phyloP scores from a whole-genome alignment of 495 filamentous ascomycete genomes.

The Aspergillus ellipticus region DNA sequence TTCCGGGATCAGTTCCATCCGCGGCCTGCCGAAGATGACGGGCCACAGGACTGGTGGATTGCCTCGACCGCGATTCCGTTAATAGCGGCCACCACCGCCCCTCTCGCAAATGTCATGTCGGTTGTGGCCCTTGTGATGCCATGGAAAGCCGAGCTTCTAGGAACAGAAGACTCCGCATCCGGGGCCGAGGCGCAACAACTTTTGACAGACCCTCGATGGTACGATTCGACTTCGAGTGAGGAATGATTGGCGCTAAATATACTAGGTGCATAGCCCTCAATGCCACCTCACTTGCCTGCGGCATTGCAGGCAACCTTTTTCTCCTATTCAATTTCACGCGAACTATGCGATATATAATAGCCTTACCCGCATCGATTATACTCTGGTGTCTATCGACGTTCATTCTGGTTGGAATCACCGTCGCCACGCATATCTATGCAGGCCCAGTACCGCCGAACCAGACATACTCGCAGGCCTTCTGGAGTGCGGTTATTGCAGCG shows the following conservation, averaged over 20 bases:
- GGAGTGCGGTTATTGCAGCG: conserved; percentile 71
- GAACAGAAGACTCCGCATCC: conserved; percentile 22
- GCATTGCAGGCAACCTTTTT: conserved; percentile 66
- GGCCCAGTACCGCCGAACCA: conserved; percentile 55
- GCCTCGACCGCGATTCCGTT: conserved; percentile 74
- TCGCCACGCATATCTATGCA: conserved; percentile 56
- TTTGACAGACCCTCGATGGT: conserved; percentile 53
- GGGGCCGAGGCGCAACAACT: conserved; percentile 38
- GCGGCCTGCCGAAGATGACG: conserved; percentile 48
- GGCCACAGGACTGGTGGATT: conserved; percentile 67
- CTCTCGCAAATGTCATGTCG: conserved; percentile 72
- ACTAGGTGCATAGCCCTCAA: conserved; percentile 54
- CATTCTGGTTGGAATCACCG: conserved; percentile 59
- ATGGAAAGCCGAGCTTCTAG: conserved; percentile 53
- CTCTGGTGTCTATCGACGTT: conserved; percentile 64
- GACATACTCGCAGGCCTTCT: conserved; percentile 70
- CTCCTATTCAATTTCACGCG: conserved; percentile 83
- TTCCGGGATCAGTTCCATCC: conserved; percentile 26
- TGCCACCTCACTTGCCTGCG: conserved; percentile 59
- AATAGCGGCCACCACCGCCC: conserved; percentile 66
- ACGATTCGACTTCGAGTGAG: conserved; percentile 6
- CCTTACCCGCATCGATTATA: conserved; percentile 64
- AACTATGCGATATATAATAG: conserved; percentile 72
- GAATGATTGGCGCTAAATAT: conserved; percentile 4
- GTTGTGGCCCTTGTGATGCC: conserved; percentile 66